Conservation (phyloP, 148 eudicot genomes). For the Pharnaceum exiguum region DNA sequence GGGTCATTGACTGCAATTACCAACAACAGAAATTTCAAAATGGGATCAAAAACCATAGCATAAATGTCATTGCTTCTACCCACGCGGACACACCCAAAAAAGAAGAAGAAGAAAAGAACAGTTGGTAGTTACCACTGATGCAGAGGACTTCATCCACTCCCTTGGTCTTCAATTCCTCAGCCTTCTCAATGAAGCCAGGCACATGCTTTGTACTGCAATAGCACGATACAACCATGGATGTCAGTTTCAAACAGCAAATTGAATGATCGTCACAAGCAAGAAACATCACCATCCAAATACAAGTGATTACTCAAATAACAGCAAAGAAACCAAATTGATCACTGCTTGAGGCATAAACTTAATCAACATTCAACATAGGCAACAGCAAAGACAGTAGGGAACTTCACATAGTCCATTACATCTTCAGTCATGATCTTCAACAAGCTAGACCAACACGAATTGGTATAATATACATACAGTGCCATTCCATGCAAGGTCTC, state of each 20-base stretch:
- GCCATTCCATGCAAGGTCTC: too few relatives aligned
- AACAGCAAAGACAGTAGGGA: too few relatives aligned
- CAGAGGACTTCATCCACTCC: slow-evolving; percentile 69
- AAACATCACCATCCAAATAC: not conserved
- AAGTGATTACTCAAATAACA: too few relatives aligned
- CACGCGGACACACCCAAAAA: too few relatives aligned
- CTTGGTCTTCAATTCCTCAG: slow-evolving; percentile 68
- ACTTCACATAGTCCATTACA: too few relatives aligned
- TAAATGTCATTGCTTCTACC: not conserved
- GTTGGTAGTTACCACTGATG: slow-evolving; percentile 74
- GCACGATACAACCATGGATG: not conserved
- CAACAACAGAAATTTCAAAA: not conserved
- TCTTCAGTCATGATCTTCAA: too few relatives aligned
- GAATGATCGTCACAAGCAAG: not conserved
- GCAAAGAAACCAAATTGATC: too few relatives aligned
- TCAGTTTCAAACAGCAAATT: not conserved
- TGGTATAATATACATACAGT: too few relatives aligned
- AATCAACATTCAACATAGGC: too few relatives aligned
- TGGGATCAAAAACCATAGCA: not conserved
- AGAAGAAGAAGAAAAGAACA: slow-evolving; percentile 1
- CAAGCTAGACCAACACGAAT: too few relatives aligned
- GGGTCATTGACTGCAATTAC: slow-evolving; percentile 75
- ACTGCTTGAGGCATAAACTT: too few relatives aligned
- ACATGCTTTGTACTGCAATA: slow-evolving; percentile 58
- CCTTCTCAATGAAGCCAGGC: slow-evolving; percentile 68